Conservation (phyloP, 768 basidiomycete genomes). For the Filobasidium floriforme region DNA sequence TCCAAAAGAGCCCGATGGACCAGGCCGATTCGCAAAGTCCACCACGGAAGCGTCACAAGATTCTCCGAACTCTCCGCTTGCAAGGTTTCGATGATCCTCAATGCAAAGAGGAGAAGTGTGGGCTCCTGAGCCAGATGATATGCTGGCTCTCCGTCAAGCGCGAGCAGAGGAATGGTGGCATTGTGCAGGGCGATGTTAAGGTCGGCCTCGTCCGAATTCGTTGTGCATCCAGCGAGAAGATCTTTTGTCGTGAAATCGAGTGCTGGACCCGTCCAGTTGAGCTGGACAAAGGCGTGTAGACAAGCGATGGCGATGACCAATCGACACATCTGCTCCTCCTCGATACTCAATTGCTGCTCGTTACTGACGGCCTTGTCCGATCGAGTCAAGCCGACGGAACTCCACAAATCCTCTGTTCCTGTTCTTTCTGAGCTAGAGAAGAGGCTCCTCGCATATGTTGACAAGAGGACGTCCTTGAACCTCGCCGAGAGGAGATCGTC, state of each 20-base stretch:
- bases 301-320: conserved; percentile 68
- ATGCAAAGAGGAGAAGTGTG: conserved; percentile 65
- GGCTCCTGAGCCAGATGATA: conserved; percentile 76
- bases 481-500: no score
- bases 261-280: conserved; percentile 93
- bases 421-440: no score
- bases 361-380: neutral
- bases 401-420: no score
- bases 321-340: conserved; percentile 54
- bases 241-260: conserved; percentile 53
- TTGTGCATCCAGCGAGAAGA: conserved; percentile 26
- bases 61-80: conserved; percentile 44
- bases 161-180: conserved; percentile 65
- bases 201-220: conserved; percentile 25
- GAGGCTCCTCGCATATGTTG: no score
- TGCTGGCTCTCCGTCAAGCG: conserved; percentile 82
- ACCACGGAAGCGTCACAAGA: conserved; percentile 61
- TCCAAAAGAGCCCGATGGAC: conserved; percentile 71
- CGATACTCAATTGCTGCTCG: neutral
- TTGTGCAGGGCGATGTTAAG: conserved; percentile 54
- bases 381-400: neutral
- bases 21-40: conserved; percentile 66
- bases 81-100: conserved; percentile 57
- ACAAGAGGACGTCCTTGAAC: no score
- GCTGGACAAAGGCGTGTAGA: conserved; percentile 82